Conservation (phyloP, 768 basidiomycete species). For the Mycena pura region DNA sequence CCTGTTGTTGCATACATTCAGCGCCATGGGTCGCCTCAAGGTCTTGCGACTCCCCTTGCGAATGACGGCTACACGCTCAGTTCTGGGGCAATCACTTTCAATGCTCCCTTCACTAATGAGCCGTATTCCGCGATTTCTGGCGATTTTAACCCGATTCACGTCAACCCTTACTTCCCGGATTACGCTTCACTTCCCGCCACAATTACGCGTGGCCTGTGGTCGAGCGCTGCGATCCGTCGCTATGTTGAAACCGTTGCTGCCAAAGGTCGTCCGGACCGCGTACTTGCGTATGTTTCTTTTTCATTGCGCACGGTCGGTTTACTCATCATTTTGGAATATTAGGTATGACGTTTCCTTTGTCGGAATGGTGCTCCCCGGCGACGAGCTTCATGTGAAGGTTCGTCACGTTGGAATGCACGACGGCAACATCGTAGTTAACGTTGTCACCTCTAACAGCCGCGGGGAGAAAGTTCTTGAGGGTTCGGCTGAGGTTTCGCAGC, state of each 20-base stretch:
- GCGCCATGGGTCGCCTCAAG: slow-evolving; percentile 85
- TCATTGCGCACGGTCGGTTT: slow-evolving; percentile 6
- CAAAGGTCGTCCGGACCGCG: slow-evolving; percentile 90
- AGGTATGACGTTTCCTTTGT: slow-evolving; percentile 96
- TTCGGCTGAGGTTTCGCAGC: slow-evolving; percentile 91
- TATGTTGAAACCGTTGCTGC: slow-evolving; percentile 95
- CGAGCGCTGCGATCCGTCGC: slow-evolving; percentile 91
- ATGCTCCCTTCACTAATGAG: slow-evolving; percentile 89
- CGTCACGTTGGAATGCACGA: slow-evolving; percentile 91
- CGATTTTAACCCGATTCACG: slow-evolving; percentile 98
- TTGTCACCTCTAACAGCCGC: slow-evolving; percentile 82
- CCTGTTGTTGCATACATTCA: slow-evolving; percentile 93
- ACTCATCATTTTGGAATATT: slow-evolving; percentile 10
- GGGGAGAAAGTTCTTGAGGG: slow-evolving; percentile 95
- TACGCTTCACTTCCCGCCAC: slow-evolving; percentile 93
- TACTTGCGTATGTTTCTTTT: slow-evolving; percentile 71
- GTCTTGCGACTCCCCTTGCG: slow-evolving; percentile 76
- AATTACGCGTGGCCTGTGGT: slow-evolving; percentile 98
- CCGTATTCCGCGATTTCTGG: slow-evolving; percentile 96
- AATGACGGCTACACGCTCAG: slow-evolving; percentile 88
- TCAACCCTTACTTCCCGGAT: slow-evolving; percentile 98
- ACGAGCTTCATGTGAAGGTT: slow-evolving; percentile 85
- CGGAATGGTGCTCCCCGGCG: slow-evolving; percentile 94
- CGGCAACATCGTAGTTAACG: slow-evolving; percentile 90
- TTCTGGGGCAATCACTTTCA: slow-evolving; percentile 70